Conservation (phyloP, 1,284 basidiomycete species). For the Dichomitus squalens region DNA sequence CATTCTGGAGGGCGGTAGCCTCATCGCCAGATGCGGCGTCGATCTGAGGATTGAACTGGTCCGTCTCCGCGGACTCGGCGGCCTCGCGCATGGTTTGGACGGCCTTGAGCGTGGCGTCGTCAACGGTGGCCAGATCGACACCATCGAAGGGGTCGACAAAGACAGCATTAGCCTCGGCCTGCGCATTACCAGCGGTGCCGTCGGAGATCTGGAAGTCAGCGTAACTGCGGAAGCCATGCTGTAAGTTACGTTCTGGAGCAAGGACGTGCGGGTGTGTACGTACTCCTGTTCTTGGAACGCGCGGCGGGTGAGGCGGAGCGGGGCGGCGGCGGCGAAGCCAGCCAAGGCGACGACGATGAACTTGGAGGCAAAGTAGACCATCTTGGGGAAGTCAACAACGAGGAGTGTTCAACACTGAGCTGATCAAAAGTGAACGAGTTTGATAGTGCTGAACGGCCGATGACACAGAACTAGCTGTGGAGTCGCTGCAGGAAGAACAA, state of each 20-base stretch:
- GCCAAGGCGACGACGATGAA: slow-evolving; percentile 14
- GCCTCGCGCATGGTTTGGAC: slow-evolving; percentile 48
- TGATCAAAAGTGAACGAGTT: background rate
- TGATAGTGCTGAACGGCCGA: slow-evolving; percentile 7
- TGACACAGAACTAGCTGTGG: slow-evolving; percentile 26
- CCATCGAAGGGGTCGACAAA: slow-evolving; percentile 44
- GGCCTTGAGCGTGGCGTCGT: slow-evolving; percentile 30
- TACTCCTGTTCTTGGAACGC: slow-evolving; percentile 20
- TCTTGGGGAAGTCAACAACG: background rate
- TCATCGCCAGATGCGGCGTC: slow-evolving; percentile 41
- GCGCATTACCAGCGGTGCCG: slow-evolving; percentile 43
- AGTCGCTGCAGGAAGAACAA: slow-evolving; percentile 24
- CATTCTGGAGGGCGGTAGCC: slow-evolving; percentile 44
- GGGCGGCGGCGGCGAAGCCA: slow-evolving; percentile 17
- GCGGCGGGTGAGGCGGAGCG: slow-evolving; percentile 13
- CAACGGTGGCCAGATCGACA: slow-evolving; percentile 40
- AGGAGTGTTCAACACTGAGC: background rate
- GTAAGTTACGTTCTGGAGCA: background rate
- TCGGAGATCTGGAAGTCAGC: slow-evolving; percentile 50
- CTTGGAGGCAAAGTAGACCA: slow-evolving; percentile 18
- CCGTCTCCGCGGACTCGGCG: slow-evolving; percentile 48
- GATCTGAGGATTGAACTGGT: slow-evolving; percentile 46
- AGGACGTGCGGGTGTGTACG: background rate
- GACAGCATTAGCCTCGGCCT: slow-evolving; percentile 44
- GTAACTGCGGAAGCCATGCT: slow-evolving; percentile 40